Conservation (phyloP, 345 rosid genomes). For the Capsella bursapastoris region DNA sequence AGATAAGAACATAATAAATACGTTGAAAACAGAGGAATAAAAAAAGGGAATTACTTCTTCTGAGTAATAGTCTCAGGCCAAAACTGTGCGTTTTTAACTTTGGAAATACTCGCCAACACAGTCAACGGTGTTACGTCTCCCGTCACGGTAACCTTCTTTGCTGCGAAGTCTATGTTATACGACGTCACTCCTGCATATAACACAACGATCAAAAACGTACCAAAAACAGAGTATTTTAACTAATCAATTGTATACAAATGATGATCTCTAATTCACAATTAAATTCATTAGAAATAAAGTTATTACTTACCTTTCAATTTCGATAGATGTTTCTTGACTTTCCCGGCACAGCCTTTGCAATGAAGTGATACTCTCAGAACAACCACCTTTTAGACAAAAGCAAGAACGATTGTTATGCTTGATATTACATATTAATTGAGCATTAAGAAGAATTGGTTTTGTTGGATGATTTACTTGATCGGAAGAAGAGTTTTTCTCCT, state of each 20-base stretch:
- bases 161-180: conserved; percentile 77
- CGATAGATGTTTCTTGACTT: conserved; percentile 89
- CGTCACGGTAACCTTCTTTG: conserved; percentile 86
- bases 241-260: background rate
- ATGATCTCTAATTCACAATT: background rate
- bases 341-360: conserved; percentile 92
- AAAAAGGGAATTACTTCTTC: background rate
- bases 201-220: conserved; percentile 9
- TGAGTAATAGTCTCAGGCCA: conserved; percentile 57
- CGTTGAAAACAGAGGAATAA: background rate
- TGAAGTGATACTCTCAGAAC: conserved; percentile 90
- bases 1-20: background rate
- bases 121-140: conserved; percentile 82
- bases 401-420: background rate
- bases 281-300: background rate
- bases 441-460: background rate
- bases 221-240: conserved; percentile 19
- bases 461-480: conserved; percentile 34
- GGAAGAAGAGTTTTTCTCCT: conserved; percentile 24
- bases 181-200: conserved; percentile 77
- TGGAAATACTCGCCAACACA: conserved; percentile 78
- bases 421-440: background rate
- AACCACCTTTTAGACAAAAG: conserved; percentile 63
- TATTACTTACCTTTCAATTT: conserved; percentile 71
- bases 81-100: conserved; percentile 87